These are phyloP conservation scores for Ophiostoma australiae DNA, from an alignment of 2,329 filamentous ascomycete species.

Conservation along the genomic window DNA sequence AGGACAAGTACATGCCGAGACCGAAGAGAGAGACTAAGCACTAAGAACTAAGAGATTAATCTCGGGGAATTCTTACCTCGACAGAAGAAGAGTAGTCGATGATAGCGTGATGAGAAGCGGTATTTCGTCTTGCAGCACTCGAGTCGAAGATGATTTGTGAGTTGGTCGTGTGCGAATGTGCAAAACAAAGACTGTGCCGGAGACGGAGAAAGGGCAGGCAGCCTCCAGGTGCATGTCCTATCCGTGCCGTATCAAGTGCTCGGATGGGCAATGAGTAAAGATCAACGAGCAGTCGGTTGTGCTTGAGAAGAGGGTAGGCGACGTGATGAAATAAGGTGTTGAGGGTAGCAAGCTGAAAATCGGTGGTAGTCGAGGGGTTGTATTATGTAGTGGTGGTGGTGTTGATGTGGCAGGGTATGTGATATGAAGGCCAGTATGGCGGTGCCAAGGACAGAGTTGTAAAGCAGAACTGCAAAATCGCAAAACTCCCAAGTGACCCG, in stretches of 20 bases:
- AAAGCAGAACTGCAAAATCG: not conserved
- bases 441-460: not conserved
- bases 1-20: not conserved
- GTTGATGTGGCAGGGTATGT: not conserved
- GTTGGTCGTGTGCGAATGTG: not conserved
- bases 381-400: not conserved
- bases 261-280: not conserved
- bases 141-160: not conserved
- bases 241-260: not conserved
- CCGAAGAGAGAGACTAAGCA: not conserved
- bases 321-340: not conserved
- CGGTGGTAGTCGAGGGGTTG: not conserved
- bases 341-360: not conserved
- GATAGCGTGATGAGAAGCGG: not conserved
- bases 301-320: not conserved
- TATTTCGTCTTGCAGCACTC: not conserved
- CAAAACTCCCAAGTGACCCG: too few relatives aligned
- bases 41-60: not conserved
- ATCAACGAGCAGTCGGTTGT: not conserved
- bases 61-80: not conserved
- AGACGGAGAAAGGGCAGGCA: not conserved
- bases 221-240: not conserved
- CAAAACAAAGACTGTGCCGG: not conserved
- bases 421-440: not conserved
- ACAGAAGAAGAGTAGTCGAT: not conserved